Evolutionary conservation across 164 flowering plant genomes (phyloP), one percentile per base, ranked within the genome.

Genomic region (Annona cherimola): DNA sequence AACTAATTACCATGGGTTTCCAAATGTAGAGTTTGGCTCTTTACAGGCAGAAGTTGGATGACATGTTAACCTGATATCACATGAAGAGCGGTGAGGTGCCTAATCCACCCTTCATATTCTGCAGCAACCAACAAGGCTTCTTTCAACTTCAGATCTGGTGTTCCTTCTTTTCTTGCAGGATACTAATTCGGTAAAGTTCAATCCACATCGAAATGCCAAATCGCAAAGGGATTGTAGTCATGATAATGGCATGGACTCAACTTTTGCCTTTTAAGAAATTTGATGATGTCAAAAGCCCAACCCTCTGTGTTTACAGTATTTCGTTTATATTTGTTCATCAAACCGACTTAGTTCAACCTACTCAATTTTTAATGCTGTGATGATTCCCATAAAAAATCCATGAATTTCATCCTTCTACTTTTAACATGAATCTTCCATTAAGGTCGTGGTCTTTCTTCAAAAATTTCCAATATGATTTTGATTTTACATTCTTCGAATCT

Each of bases 1-100:
- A 43, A 3, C 54, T 60, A 43, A 1, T 39, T 26, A 2, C 66
- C 43, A 0, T 26, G n/a, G 26, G 9, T 61, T 61, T 7, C n/a
- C 42, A 26, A 45, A 64, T 87, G 82, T 96, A 96, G 98, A 80
- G 74, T 60, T 86, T 96, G 87, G 99, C 99, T 67, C 85, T 75
- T n/a, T 96, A 96, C 87, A 85, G 98, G 80, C 93, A 93, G 83
- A 90, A 90, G 79, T 80, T 96, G 69, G 99, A 96, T 78, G 98
- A 91, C 69, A 96, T 87, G 92, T n/a, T 84, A 57, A 71, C 85
- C 61, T 89, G 75, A 70, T 74, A 41, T 71, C 20, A 39, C 1
- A 50, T 7, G 40, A 43, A 45, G 67, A 5, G 44, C 3, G 57
- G 63, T 61, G 19, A 61, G 14, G 57, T 50, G 14, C 57, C 8